A percentile compares a stretch with the other conserved stretches of the same genome.
Conservation (phyloP, 306 rosid genomes). For the Trifolium subterraneum region DNA sequence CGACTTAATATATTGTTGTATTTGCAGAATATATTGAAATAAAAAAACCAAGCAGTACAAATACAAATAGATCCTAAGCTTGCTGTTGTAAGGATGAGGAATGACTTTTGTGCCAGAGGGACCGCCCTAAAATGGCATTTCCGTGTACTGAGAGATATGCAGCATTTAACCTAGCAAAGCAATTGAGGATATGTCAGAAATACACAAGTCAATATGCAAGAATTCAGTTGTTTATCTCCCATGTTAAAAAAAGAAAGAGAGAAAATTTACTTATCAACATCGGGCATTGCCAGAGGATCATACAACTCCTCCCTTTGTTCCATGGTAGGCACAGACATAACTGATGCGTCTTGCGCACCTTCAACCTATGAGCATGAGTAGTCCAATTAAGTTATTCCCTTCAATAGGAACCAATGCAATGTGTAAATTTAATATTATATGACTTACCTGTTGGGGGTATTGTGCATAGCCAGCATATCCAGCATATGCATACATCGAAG, state of each 20-base stretch:
- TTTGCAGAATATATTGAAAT: conserved; percentile 21
- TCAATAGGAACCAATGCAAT: not conserved
- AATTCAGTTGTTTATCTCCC: not conserved
- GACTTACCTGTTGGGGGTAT: conserved; percentile 77
- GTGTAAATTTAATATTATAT: conserved; percentile 5
- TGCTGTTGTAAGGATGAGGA: conserved; percentile 38
- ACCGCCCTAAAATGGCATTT: conserved; percentile 46
- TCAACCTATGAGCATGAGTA: conserved; percentile 61
- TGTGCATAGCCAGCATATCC: conserved; percentile 82
- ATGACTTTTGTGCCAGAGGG: conserved; percentile 43
- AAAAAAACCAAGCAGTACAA: not conserved
- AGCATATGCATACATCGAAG: conserved; percentile 73
- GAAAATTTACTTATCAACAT: conserved; percentile 60
- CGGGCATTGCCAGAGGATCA: conserved; percentile 81
- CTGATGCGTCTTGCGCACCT: conserved; percentile 76
- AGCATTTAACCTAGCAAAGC: conserved; percentile 72
- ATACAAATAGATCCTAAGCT: conserved; percentile 39
- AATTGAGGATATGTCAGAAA: conserved; percentile 41
- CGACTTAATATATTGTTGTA: not conserved
- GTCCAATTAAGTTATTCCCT: conserved; percentile 5
- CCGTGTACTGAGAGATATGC: conserved; percentile 77
- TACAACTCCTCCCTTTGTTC: conserved; percentile 70
- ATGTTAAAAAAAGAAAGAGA: conserved; percentile 4
- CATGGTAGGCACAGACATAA: conserved; percentile 57
- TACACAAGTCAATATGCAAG: conserved; percentile 10